Evolutionary conservation across 345 rosid genomes (phyloP).

Genomic region (Psidium guajava): DNA sequence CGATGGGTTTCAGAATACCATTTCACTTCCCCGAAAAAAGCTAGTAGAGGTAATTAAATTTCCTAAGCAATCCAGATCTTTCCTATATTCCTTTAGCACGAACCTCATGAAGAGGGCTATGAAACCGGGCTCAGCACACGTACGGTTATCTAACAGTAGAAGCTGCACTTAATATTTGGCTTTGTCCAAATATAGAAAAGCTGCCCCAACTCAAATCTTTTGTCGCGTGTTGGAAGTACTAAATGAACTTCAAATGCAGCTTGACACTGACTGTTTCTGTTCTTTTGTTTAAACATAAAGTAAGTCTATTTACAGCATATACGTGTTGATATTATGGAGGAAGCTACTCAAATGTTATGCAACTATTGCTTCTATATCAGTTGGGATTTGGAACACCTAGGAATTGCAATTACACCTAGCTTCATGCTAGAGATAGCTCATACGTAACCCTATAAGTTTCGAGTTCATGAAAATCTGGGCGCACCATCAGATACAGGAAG

Average conservation of each 20-base stretch:
- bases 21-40: conserved; percentile 35
- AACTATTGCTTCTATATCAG: not conserved
- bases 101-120: not conserved
- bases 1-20: conserved; percentile 2
- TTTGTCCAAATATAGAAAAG: not conserved
- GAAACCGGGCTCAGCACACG: not conserved
- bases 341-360: not conserved
- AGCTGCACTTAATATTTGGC: not conserved
- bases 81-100: not conserved
- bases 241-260: not conserved
- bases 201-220: not conserved
- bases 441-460: not conserved
- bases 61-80: not conserved
- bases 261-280: not conserved
- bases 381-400: not conserved
- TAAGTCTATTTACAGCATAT: not conserved
- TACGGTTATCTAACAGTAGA: not conserved
- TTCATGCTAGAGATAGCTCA: not conserved
- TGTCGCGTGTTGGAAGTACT: not conserved
- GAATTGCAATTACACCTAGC: not conserved
- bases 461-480: not conserved
- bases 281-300: not conserved
- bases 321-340: not conserved
- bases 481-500: not conserved
- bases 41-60: conserved; percentile 45